These are phyloP conservation scores for Sarocladiaceae sp. DNA, from an alignment of 2,329 filamentous ascomycete species.

Conservation along the genomic window DNA sequence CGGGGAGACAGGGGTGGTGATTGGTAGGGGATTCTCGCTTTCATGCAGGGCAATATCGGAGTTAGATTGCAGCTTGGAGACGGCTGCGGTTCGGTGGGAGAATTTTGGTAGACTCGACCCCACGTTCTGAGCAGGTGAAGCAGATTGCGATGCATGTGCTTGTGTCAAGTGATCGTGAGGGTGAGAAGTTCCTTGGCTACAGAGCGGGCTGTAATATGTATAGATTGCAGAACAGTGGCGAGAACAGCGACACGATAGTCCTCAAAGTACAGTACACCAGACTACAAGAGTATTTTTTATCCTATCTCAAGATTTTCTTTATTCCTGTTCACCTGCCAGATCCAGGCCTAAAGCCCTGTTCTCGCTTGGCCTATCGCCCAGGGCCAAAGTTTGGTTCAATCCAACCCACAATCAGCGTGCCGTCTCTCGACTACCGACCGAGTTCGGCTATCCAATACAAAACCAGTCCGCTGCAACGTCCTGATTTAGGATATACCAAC, in stretches of 20 bases:
- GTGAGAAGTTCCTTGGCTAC: too few species aligned
- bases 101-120: too few species aligned
- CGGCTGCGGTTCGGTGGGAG: not conserved
- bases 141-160: too few species aligned
- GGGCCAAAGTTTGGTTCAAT: not conserved
- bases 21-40: not conserved
- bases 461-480: not conserved
- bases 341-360: too few species aligned
- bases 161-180: too few species aligned
- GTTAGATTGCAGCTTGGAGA: not conserved
- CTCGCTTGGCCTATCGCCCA: not conserved
- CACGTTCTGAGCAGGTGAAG: too few species aligned
- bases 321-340: not conserved
- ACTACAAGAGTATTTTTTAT: too few species aligned
- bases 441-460: too few species aligned
- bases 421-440: not conserved
- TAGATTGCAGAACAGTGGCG: too few species aligned
- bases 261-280: too few species aligned
- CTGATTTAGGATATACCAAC: not conserved
- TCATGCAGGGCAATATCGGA: slow-evolving; percentile 9
- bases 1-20: not conserved
- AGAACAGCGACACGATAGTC: too few species aligned
- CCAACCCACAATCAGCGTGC: not conserved
- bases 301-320: not conserved
- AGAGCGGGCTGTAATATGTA: too few species aligned